Evolutionary conservation across 768 basidiomycete genomes (phyloP).

Genomic region (Phanerodontia chrysosporium): DNA sequence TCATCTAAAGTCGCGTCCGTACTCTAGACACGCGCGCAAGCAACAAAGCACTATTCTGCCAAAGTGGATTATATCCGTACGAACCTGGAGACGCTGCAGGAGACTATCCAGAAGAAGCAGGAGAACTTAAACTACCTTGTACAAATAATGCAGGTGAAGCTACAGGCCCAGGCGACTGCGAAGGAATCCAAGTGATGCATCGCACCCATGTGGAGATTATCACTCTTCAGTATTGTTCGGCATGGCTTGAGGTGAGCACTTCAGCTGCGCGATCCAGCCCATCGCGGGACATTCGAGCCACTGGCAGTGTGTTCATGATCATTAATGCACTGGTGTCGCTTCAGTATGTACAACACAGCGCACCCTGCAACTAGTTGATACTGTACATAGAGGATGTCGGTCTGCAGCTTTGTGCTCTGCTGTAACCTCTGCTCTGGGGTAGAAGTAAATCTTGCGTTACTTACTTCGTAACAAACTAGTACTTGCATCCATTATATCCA

Average conservation of each 20-base stretch:
- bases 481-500: background rate
- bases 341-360: too few species aligned
- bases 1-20: background rate
- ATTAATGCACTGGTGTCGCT: too few species aligned
- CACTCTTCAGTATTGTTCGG: too few species aligned
- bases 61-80: constrained; percentile 80
- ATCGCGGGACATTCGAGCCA: too few species aligned
- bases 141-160: constrained; percentile 66
- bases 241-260: background rate
- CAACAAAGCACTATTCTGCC: constrained; percentile 70
- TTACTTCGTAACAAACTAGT: too few species aligned
- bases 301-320: too few species aligned
- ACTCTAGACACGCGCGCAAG: constrained; percentile 74
- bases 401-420: too few species aligned
- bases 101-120: constrained; percentile 86
- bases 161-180: constrained; percentile 30
- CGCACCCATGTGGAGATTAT: background rate
- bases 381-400: too few species aligned
- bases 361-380: too few species aligned
- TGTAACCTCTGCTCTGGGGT: too few species aligned
- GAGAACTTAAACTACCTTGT: constrained; percentile 79
- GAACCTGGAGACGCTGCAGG: constrained; percentile 85
- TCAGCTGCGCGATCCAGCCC: too few species aligned
- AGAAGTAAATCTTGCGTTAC: too few species aligned
- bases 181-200: constrained; percentile 4